These are phyloP conservation scores for Cotoneaster glaucophyllus DNA, from an alignment of 306 rosid genomes.

Conservation along the genomic window DNA sequence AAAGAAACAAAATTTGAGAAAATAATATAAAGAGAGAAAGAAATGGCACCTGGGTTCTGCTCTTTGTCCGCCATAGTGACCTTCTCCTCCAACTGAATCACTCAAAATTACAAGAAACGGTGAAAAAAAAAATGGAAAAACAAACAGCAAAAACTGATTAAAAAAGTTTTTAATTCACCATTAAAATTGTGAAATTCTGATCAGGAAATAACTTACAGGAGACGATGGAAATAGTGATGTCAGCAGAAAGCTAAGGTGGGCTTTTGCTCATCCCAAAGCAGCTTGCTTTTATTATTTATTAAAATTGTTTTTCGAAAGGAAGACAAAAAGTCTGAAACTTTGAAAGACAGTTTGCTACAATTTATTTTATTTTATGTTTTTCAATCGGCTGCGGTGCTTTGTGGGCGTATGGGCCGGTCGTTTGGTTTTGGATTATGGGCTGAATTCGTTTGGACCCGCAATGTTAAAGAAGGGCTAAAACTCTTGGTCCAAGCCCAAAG, in stretches of 20 bases:
- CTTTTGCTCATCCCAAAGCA: slow-evolving; percentile 25
- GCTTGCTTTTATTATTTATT: background rate
- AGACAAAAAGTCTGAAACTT: background rate
- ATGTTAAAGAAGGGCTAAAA: background rate
- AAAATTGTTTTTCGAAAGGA: background rate
- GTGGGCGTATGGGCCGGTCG: background rate
- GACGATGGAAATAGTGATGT: background rate
- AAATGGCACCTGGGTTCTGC: slow-evolving; percentile 40
- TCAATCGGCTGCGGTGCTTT: background rate
- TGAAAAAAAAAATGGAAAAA: background rate
- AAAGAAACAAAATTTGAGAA: background rate
- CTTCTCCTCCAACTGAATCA: slow-evolving; percentile 20
- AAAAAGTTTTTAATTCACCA: background rate
- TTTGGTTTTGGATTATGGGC: background rate
- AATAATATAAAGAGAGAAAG: background rate
- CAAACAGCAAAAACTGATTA: background rate
- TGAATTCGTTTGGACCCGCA: background rate
- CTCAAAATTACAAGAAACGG: background rate
- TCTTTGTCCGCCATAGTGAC: slow-evolving; percentile 30
- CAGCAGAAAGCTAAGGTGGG: background rate
- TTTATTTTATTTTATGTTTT: too few relatives aligned
- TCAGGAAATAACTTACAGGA: background rate
- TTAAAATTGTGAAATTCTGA: background rate
- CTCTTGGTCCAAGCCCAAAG: background rate
- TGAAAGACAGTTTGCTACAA: background rate